Conservation (phyloP, 352 stramenopile genomes). For the Globisporangium middletonii region DNA sequence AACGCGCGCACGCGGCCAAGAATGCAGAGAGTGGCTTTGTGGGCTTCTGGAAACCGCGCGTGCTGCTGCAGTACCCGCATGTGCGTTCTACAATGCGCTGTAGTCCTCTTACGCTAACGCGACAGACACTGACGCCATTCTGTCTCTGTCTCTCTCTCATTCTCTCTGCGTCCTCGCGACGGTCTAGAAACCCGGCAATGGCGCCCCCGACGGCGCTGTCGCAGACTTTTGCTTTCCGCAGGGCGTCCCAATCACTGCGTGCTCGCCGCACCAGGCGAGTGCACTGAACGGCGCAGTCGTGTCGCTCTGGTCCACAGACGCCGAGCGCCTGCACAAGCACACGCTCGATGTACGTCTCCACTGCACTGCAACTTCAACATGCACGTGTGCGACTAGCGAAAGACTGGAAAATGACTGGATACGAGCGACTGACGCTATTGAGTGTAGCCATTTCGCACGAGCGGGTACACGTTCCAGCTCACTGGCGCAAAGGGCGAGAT, state of each 20-base stretch:
- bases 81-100: constrained; percentile 15
- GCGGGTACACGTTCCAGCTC: constrained; percentile 76
- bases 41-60: constrained; percentile 64
- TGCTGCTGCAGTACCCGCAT: constrained; percentile 65
- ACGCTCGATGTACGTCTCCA: constrained; percentile 36
- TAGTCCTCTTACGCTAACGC: background rate
- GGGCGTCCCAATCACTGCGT: constrained; percentile 58
- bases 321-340: constrained; percentile 53
- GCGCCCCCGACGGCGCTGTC: constrained; percentile 40
- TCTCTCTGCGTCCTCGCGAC: background rate
- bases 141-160: background rate
- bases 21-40: constrained; percentile 21
- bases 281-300: constrained; percentile 46
- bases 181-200: constrained; percentile 18
- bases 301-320: constrained; percentile 67
- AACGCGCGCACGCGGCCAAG: constrained; percentile 22
- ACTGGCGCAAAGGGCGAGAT: constrained; percentile 81
- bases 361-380: background rate
- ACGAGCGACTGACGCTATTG: background rate
- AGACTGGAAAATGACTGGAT: background rate
- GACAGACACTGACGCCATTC: background rate
- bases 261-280: constrained; percentile 43
- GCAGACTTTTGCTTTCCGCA: constrained; percentile 80
- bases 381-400: background rate
- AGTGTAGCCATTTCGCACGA: constrained; percentile 45